Evolutionary conservation across 2,329 filamentous ascomycete genomes (phyloP), one percentile per base, ranked within the genome.

Genomic region (Pseudogymnoascus sp.): DNA sequence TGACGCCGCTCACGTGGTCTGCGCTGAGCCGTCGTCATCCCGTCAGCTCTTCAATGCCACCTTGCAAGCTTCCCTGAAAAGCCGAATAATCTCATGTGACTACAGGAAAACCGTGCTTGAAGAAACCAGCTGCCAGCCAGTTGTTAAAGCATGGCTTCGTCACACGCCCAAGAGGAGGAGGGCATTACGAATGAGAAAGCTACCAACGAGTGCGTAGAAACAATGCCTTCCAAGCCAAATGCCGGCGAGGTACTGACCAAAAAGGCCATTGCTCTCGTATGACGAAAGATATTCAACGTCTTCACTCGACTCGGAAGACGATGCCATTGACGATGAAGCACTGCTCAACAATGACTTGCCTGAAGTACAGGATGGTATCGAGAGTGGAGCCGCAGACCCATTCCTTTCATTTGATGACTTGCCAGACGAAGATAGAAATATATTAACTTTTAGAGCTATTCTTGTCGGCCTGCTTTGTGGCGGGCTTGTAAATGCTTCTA

Each of bases 321-420:
- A 55, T 55, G 27, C 48, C 48, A 21, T 55, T 21, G 48, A 55
- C 3, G 48, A 33, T 12, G 48, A 55, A n/a, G 29, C 29, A 29
- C 48, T 55, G 29, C 48, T 55, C 18, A 33, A 10, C 31, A 12
- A 15, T 5, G 48, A 55, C 9, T 55, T 55, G 29, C 48, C 29
- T 33, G 48, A 55, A 55, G 48, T 55, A 35, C 48, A 9, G 15
- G 48, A 55, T 3, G 48, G 48, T 33, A 29, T 13, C 48, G 29
- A 55, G n/a, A 8, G n/a, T 33, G 48, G 35, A 13, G 48, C 48
- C 15, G 9, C 48, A 5, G 48, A 55, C n/a, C 29, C 48, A 7
- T 55, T 55, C n/a, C 29, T 55, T 12, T 33, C 48, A 33, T 55
- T 55, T 55, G 48, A 55, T 55, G 48, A 55, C 18, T 55, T 55